A percentile compares a stretch with the other conserved stretches of the same genome.
Evolutionary conservation across 768 basidiomycete genomes (phyloP).

Genomic region (Leccinum rimulosum): DNA sequence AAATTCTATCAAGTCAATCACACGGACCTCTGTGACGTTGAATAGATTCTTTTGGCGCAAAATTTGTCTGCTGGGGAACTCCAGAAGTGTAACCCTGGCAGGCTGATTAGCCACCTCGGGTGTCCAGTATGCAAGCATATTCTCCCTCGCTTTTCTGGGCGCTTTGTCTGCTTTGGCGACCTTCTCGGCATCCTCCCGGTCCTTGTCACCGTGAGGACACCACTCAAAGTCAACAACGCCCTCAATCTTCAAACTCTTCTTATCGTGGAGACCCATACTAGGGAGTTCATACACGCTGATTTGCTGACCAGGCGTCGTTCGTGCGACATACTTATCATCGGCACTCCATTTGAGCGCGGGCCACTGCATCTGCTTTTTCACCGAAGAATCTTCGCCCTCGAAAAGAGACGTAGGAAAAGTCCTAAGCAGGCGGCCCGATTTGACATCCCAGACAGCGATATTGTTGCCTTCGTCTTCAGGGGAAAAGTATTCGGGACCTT

Average conservation of each 20-base stretch:
- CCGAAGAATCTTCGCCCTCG: constrained; percentile 54
- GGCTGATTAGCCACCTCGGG: constrained; percentile 97
- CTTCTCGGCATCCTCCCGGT: constrained; percentile 66
- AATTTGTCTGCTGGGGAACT: constrained; percentile 79
- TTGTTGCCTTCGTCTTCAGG: constrained; percentile 96
- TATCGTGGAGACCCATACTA: constrained; percentile 89
- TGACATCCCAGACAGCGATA: constrained; percentile 98
- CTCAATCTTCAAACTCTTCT: constrained; percentile 96
- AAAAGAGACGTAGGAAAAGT: constrained; percentile 74
- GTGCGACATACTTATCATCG: constrained; percentile 92
- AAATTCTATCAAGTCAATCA: constrained; percentile 2
- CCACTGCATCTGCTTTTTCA: constrained; percentile 89
- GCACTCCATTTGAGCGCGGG: constrained; percentile 96
- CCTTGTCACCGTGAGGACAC: constrained; percentile 91
- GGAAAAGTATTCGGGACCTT: constrained; percentile 84
- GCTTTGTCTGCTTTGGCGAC: constrained; percentile 41
- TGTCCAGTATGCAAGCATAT: constrained; percentile 96
- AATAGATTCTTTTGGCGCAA: constrained; percentile 96
- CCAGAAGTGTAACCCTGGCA: constrained; percentile 90
- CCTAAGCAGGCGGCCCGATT: constrained; percentile 86
- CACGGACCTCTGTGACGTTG: constrained; percentile 90
- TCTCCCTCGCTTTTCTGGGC: constrained; percentile 72
- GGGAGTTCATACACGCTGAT: constrained; percentile 97
- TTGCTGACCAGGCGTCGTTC: constrained; percentile 85
- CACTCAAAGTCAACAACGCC: constrained; percentile 98